Evolutionary conservation across 140 eudicot species (phyloP).

Genomic region (Bidens hawaiensis): DNA sequence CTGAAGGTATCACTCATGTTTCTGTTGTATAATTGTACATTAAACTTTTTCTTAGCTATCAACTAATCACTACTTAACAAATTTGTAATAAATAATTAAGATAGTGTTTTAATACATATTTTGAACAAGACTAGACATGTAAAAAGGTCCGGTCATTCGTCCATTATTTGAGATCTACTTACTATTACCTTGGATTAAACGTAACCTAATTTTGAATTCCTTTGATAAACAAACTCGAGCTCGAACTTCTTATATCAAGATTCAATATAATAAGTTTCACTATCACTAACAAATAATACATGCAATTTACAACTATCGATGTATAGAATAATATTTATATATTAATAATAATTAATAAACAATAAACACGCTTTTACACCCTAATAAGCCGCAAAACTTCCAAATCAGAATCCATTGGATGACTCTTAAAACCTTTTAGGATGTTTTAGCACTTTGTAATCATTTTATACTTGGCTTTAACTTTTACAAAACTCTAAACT

Average conservation of each 20-base stretch:
- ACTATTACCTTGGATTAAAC: not conserved
- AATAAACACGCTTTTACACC: too few species aligned
- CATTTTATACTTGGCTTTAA: not conserved
- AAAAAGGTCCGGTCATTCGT: too few species aligned
- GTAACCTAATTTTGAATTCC: too few species aligned
- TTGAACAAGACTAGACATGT: too few species aligned
- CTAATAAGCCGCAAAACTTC: not conserved
- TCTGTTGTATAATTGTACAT: too few species aligned
- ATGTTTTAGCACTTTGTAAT: not conserved
- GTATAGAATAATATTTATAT: too few species aligned
- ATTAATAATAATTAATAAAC: too few species aligned
- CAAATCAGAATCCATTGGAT: too few species aligned
- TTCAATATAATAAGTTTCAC: not conserved
- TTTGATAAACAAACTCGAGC: not conserved
- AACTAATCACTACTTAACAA: not conserved
- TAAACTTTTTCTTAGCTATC: too few species aligned
- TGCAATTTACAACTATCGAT: too few species aligned
- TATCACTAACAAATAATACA: too few species aligned
- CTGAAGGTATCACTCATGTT: too few species aligned
- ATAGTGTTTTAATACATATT: not conserved
- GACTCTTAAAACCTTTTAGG: not conserved
- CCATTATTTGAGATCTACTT: not conserved
- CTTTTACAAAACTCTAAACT: not conserved
- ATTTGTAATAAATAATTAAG: not conserved
- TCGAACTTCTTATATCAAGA: not conserved